These are phyloP conservation scores for Spathaspora passalidarum DNA, from an alignment of 805 yeast species.

Conservation along the genomic window DNA sequence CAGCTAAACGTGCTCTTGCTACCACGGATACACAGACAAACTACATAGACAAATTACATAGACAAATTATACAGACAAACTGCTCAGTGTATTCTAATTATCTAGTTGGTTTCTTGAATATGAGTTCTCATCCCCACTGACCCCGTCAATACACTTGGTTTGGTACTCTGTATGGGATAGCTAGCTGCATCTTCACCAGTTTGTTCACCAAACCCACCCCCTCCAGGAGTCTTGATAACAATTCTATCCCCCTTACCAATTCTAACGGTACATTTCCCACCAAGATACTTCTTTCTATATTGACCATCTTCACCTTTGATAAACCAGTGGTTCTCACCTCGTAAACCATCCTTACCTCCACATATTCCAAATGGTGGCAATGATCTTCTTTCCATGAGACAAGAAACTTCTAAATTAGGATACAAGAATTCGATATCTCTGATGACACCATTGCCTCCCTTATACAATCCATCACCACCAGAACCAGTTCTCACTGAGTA, in stretches of 20 bases:
- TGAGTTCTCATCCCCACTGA: conserved; percentile 31
- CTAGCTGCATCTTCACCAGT: conserved; percentile 6
- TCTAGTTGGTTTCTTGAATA: conserved; percentile 35
- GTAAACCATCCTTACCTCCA: conserved; percentile 75
- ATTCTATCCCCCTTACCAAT: conserved; percentile 39
- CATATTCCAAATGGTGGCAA: conserved; percentile 80
- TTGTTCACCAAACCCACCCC: conserved; percentile 40
- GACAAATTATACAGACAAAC: too few species aligned
- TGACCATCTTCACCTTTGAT: conserved; percentile 13
- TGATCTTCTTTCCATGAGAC: conserved; percentile 81
- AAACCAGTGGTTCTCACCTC: conserved; percentile 54
- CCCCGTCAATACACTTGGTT: conserved; percentile 31
- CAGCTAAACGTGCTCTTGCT: too few species aligned
- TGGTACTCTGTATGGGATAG: conserved; percentile 22
- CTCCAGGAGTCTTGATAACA: conserved; percentile 41
- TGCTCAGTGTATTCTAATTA: too few species aligned
- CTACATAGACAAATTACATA: too few species aligned
- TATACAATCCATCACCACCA: conserved; percentile 73
- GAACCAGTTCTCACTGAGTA: conserved; percentile 68
- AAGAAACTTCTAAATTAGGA: conserved; percentile 58
- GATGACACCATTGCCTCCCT: conserved; percentile 84
- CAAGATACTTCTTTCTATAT: conserved; percentile 23
- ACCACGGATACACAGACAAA: too few species aligned
- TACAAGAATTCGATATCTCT: conserved; percentile 76
- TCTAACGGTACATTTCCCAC: conserved; percentile 32